These are phyloP conservation scores for Rubus idaeus DNA, from an alignment of 306 rosid species.

Conservation along the genomic window DNA sequence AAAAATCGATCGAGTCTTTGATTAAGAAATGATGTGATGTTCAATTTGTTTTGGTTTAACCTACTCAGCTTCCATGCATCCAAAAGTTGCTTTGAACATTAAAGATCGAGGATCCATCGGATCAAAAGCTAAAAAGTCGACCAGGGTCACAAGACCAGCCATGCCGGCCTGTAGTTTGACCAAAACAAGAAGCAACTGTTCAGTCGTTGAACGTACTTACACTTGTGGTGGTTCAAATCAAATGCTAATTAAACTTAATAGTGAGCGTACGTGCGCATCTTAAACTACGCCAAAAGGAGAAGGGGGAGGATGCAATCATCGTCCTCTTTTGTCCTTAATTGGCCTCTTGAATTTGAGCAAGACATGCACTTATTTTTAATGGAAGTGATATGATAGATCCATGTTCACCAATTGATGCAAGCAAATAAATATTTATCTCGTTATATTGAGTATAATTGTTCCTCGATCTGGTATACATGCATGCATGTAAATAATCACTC, in stretches of 20 bases:
- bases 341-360: neutral
- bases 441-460: too few species aligned
- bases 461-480: too few species aligned
- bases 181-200: constrained; percentile 15
- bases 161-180: constrained; percentile 16
- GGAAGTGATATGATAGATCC: neutral
- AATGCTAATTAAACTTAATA: neutral
- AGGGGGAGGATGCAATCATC: constrained; percentile 10
- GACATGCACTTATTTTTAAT: neutral
- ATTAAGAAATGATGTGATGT: constrained; percentile 13
- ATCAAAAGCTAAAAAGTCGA: constrained; percentile 28
- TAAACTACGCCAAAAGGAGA: constrained; percentile 12
- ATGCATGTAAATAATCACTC: too few species aligned
- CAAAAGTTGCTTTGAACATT: constrained; percentile 20
- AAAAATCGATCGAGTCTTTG: neutral
- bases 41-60: constrained; percentile 13
- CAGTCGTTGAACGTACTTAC: constrained; percentile 18
- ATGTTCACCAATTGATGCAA: neutral
- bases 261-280: constrained; percentile 15
- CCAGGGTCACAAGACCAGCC: neutral
- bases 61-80: constrained; percentile 22
- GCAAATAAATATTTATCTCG: too few species aligned
- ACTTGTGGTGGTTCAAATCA: neutral
- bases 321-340: neutral
- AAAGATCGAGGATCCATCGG: neutral